Evolutionary conservation across 768 basidiomycete genomes (phyloP).

Genomic region (Mycena indigotica): DNA sequence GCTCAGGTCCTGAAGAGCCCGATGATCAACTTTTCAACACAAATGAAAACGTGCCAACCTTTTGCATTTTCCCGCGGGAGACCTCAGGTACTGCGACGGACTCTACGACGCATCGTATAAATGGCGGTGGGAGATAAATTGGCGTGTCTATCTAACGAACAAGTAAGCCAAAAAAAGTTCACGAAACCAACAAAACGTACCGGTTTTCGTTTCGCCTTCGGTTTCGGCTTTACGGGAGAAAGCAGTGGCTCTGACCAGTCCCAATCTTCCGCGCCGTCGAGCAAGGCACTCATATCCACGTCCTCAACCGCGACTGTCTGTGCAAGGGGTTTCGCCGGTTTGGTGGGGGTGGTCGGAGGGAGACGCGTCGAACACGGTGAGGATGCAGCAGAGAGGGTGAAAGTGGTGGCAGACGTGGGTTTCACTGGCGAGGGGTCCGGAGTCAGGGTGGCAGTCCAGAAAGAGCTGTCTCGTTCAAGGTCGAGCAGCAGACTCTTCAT

Average conservation of each 20-base stretch:
- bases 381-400: constrained; percentile 13
- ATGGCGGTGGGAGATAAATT: constrained; percentile 33
- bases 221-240: constrained; percentile 50
- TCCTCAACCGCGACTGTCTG: constrained; percentile 28
- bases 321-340: constrained; percentile 9
- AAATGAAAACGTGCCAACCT: constrained; percentile 39
- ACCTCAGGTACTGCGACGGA: constrained; percentile 39
- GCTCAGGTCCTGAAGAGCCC: constrained; percentile 4
- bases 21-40: neutral
- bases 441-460: constrained; percentile 46
- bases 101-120: constrained; percentile 61
- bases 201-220: constrained; percentile 20
- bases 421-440: constrained; percentile 38
- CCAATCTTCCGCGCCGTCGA: constrained; percentile 73
- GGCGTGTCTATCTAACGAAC: constrained; percentile 8
- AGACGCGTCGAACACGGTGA: neutral
- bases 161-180: constrained; percentile 3
- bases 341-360: constrained; percentile 24
- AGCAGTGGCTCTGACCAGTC: constrained; percentile 61
- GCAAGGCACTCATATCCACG: constrained; percentile 48
- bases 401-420: constrained; percentile 14
- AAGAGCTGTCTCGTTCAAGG: constrained; percentile 56
- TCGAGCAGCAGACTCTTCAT: constrained; percentile 55
- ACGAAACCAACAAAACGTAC: constrained; percentile 7
- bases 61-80: constrained; percentile 36